A percentile compares a stretch with the other conserved stretches of the same genome.
Conservation (phyloP, 805 yeast genomes). For the Barnettozyma salicaria region DNA sequence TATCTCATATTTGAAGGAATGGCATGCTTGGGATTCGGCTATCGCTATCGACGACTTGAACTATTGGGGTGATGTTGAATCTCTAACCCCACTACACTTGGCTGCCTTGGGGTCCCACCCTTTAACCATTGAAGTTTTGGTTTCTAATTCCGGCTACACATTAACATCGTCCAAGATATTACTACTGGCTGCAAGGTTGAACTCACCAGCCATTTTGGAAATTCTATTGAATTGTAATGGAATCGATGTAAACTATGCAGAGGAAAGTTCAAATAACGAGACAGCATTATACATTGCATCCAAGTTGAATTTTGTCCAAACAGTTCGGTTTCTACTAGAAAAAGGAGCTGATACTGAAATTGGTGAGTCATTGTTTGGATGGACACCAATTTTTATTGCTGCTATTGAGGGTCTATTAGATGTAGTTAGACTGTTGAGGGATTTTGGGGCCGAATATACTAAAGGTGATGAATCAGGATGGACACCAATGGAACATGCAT, state of each 20-base stretch:
- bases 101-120: conserved; percentile 84
- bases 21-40: conserved; percentile 50
- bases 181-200: conserved; percentile 53
- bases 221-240: conserved; percentile 50
- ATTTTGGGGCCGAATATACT: conserved; percentile 47
- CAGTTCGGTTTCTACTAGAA: conserved; percentile 50
- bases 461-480: conserved; percentile 81
- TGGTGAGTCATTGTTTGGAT: conserved; percentile 73
- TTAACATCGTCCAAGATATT: conserved; percentile 53
- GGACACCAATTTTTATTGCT: conserved; percentile 92
- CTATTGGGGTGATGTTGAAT: conserved; percentile 68
- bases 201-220: conserved; percentile 50
- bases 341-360: conserved; percentile 69
- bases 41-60: conserved; percentile 49
- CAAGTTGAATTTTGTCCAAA: conserved; percentile 48
- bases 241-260: conserved; percentile 58
- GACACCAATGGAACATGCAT: conserved; percentile 97
- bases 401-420: conserved; percentile 74
- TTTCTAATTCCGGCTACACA: conserved; percentile 37
- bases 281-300: conserved; percentile 81
- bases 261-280: conserved; percentile 51
- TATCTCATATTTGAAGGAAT: conserved; percentile 46
- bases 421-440: conserved; percentile 50
- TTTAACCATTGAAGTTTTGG: conserved; percentile 55
- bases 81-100: conserved; percentile 74